Base-by-base conservation (phyloP, 768 basidiomycete genomes). In the Grammothele lineata region DNA sequence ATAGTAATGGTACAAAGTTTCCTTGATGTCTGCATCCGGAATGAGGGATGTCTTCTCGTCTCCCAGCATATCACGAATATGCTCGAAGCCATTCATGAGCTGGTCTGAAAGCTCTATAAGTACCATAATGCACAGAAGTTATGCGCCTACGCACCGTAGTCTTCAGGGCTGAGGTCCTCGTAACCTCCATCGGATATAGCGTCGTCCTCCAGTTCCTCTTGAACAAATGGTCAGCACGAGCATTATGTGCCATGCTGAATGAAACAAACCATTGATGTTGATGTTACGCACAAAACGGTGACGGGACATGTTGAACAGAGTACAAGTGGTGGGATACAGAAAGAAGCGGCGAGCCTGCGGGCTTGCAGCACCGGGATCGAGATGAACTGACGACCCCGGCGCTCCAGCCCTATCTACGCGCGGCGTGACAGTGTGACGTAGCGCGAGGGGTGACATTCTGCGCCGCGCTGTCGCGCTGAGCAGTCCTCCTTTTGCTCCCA, bases 231-330 rank as follows among this genome's bases (percentile, higher is more conserved):
- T 38, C 11, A 43, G 21, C 3, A 14, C 8, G 25, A 3, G 5
- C 4, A 4, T 3, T 5, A 2, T 26, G 24, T n/a, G 39, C 18
- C 7, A n/a, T 36, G 9, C 18, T 8, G 32, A 14, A 32, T 17
- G 4, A 26, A 39, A 48, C 66, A 23, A 37, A 84, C 87, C 85
- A 48, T 80, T 72, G 34, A 96, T 71, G 64, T 96, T 82, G 23
- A 98, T 70, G 68, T 93, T 92, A 53, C 88, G 76, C 54, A 97
- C 75, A 67, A 85, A 78, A 61, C 93, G 83, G 68, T 98, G 96
- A 65, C 96, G 77, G 5, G 95, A 97, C 92, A 97, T 92, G 48
- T 44, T 15, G 66, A 43, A 54, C 50, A 48, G 41, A 45, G 35
- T 56, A 50, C 40, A 43, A 51, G 15, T 8, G 30, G 15, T 32